Conservation (phyloP, 2,329 filamentous ascomycete genomes). For the Neoarthrinium moseri region DNA sequence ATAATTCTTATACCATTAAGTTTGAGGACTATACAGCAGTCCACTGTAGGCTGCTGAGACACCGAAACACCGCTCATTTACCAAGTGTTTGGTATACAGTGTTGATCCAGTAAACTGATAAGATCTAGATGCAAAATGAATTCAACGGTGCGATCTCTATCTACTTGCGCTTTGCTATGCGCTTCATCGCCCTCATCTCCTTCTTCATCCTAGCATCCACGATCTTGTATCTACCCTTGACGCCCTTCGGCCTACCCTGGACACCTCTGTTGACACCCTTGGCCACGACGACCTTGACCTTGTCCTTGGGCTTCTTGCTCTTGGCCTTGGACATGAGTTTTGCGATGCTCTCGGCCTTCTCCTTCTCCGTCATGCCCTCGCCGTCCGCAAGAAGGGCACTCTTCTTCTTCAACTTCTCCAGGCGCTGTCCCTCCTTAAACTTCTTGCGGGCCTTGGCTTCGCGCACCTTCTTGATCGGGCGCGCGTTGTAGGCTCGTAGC, state of each 20-base stretch:
- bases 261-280: conserved; percentile 81
- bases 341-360: conserved; percentile 84
- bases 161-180: conserved; percentile 16
- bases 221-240: conserved; percentile 97
- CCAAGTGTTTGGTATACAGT: too few relatives aligned
- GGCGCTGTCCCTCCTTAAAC: conserved; percentile 82
- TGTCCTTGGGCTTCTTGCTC: conserved; percentile 75
- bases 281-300: conserved; percentile 87
- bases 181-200: conserved; percentile 22
- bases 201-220: conserved; percentile 46
- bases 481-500: conserved; percentile 84
- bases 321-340: conserved; percentile 78
- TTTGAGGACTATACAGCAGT: too few relatives aligned
- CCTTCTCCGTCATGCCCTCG: conserved; percentile 91
- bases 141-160: too few relatives aligned
- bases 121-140: too few relatives aligned
- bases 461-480: conserved; percentile 98
- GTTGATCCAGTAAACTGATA: too few relatives aligned
- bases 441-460: conserved; percentile 98
- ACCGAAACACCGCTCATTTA: too few relatives aligned
- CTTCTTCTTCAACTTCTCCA: conserved; percentile 98
- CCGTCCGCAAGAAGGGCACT: conserved; percentile 85
- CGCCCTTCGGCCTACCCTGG: conserved; percentile 81
- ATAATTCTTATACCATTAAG: too few relatives aligned
- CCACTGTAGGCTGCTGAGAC: too few relatives aligned